These are phyloP conservation scores for Carex sylvatica DNA, from an alignment of 202 grass and related monocot species.

Conservation along the genomic window DNA sequence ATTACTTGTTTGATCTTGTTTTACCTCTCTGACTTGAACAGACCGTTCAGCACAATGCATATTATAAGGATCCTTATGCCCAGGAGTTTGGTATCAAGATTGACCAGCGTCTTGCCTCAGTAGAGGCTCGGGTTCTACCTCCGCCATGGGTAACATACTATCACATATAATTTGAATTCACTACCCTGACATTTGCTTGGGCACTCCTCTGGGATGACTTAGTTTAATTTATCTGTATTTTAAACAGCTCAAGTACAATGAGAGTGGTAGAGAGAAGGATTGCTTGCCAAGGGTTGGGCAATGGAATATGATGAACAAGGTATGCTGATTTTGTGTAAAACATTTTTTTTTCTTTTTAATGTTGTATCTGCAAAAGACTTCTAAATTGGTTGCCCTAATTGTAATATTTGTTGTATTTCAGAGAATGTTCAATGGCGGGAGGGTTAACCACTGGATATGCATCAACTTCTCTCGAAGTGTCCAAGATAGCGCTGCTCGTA, in stretches of 20 bases:
- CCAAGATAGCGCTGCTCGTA: slow-evolving; percentile 62
- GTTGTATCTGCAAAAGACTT: background rate
- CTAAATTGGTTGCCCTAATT: background rate
- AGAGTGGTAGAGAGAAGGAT: slow-evolving; percentile 92
- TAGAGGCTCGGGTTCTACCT: slow-evolving; percentile 88
- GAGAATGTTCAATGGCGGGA: slow-evolving; percentile 97
- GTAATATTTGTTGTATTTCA: slow-evolving; percentile 28
- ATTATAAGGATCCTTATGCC: slow-evolving; percentile 81
- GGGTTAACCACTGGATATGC: slow-evolving; percentile 74
- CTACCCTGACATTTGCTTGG: background rate
- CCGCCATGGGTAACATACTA: slow-evolving; percentile 54
- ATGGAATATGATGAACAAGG: slow-evolving; percentile 99
- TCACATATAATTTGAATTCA: slow-evolving; percentile 20
- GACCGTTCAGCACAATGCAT: slow-evolving; percentile 90
- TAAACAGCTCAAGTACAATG: slow-evolving; percentile 90
- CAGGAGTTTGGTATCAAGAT: slow-evolving; percentile 91
- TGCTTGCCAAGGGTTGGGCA: slow-evolving; percentile 84
- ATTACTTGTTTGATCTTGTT: background rate
- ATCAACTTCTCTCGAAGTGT: slow-evolving; percentile 88
- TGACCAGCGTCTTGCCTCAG: slow-evolving; percentile 72
- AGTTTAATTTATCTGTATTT: slow-evolving; percentile 8
- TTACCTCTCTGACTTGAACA: slow-evolving; percentile 30
- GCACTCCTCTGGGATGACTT: slow-evolving; percentile 15
- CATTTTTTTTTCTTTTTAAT: background rate
- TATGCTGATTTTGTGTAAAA: slow-evolving; percentile 21